Base-by-base conservation (phyloP, 192 early-diverging fungal genomes). In the Thamnidium elegans region DNA sequence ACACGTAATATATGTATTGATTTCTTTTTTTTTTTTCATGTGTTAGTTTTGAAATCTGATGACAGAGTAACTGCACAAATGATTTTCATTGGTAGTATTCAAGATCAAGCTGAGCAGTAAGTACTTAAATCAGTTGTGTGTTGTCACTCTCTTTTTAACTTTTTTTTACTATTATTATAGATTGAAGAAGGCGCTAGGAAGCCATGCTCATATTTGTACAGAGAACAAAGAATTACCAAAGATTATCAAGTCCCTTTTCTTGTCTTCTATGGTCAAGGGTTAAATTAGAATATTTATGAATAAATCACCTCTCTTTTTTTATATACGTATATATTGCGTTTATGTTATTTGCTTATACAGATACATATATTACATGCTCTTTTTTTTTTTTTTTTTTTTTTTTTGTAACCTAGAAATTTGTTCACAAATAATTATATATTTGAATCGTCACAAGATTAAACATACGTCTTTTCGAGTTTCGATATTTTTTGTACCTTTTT, bases 21-120 rank as follows among this genome's bases (percentile, higher is more conserved):
- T 52, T 20, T 11, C 19, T 30, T 14, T 50, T 36, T 59, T 11
- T 30, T 30, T 14, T 50, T 36, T 59, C 34, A 20, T 39, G 15
- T 55, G 13, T 42, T 76, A 85, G 84, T 83, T 45, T 70, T 93
- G 52, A 84, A 87, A 56, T 79, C 82, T 17, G 88, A 90, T 66
- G 84, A 91, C 54, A 76, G 80, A 23, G 87, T 93, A 10, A 88
- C 87, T 55, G 77, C 86, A 15, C 81, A 82, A 39, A 88, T 90
- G 72, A 83, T 93, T 64, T 93, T 93, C 61, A 93, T 93, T 68
- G 91, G 91, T 21, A 87, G 87, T 3, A 67, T 93, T n/a, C 80
- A 84, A 11, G 85, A 88, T 58, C 86, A 92, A 68, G 91, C 90
- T 3, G 83, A 79, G 50, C 73, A 80, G 74, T 79, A 77, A 68